A percentile compares a stretch with the other conserved stretches of the same genome.
Evolutionary conservation across 2,329 filamentous ascomycete species (phyloP).

Genomic region (Alternaria dauci): DNA sequence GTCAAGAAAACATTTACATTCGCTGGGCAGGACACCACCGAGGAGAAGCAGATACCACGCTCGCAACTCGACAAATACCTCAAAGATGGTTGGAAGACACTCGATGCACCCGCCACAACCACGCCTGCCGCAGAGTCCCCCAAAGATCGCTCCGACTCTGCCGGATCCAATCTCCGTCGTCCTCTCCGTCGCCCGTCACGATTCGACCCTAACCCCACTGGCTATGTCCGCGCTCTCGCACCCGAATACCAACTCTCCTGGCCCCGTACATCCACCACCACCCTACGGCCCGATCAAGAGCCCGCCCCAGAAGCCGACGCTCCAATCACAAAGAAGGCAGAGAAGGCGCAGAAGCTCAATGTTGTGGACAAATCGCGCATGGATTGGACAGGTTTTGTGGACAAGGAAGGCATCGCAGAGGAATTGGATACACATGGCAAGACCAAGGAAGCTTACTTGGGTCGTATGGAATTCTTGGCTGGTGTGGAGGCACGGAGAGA

Average conservation of each 20-base stretch:
- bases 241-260: slow-evolving; percentile 55
- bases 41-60: slow-evolving; percentile 71
- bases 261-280: slow-evolving; percentile 38
- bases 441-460: slow-evolving; percentile 68
- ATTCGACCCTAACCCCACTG: slow-evolving; percentile 61
- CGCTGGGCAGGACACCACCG: slow-evolving; percentile 74
- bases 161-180: slow-evolving; percentile 35
- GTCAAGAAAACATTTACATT: slow-evolving; percentile 79
- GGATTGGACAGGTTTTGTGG: slow-evolving; percentile 71
- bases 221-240: slow-evolving; percentile 56
- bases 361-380: slow-evolving; percentile 72
- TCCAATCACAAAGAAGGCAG: slow-evolving; percentile 31
- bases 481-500: slow-evolving; percentile 65
- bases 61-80: slow-evolving; percentile 41
- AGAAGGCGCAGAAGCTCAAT: slow-evolving; percentile 67
- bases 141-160: slow-evolving; percentile 10
- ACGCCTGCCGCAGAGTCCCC: slow-evolving; percentile 5
- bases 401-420: slow-evolving; percentile 67
- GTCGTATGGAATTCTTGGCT: slow-evolving; percentile 69
- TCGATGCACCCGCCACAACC: slow-evolving; percentile 19
- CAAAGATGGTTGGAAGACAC: slow-evolving; percentile 43
- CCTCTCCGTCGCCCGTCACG: slow-evolving; percentile 56
- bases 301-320: slow-evolving; percentile 26
- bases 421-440: slow-evolving; percentile 69
- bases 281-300: slow-evolving; percentile 17